phyloP scores from a whole-genome alignment of 495 filamentous ascomycete genomes.

The Tuber aestivum region DNA sequence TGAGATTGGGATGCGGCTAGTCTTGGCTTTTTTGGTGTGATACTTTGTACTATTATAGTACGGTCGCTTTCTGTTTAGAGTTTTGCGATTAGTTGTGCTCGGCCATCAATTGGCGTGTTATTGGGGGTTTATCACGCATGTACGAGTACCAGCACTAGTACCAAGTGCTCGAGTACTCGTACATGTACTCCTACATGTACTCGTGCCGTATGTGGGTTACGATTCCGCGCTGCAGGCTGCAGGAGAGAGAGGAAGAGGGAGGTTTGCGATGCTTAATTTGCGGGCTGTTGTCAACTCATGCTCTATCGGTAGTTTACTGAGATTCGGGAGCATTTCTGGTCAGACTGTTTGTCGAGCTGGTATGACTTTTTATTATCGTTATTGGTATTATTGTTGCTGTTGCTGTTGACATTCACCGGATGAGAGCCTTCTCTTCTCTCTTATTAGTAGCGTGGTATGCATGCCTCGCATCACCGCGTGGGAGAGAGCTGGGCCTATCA shows the following conservation, averaged over 20 bases:
- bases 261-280: neutral
- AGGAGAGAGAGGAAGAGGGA: neutral
- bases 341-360: neutral
- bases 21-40: neutral
- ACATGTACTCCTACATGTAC: too few relatives aligned
- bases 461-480: neutral
- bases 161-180: too few relatives aligned
- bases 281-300: neutral
- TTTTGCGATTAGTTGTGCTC: neutral
- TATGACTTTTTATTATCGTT: neutral
- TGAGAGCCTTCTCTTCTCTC: neutral
- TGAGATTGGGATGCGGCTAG: neutral
- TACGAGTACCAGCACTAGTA: too few relatives aligned
- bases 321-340: neutral
- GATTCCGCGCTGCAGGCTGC: neutral
- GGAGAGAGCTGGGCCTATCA: neutral
- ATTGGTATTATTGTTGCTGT: neutral
- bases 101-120: neutral
- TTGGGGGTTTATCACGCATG: neutral
- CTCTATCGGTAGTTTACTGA: neutral
- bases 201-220: neutral
- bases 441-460: neutral
- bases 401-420: neutral
- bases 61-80: neutral
- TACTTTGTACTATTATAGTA: neutral